phyloP scores from a whole-genome alignment of 768 basidiomycete species.

The Lactarius sp. region DNA sequence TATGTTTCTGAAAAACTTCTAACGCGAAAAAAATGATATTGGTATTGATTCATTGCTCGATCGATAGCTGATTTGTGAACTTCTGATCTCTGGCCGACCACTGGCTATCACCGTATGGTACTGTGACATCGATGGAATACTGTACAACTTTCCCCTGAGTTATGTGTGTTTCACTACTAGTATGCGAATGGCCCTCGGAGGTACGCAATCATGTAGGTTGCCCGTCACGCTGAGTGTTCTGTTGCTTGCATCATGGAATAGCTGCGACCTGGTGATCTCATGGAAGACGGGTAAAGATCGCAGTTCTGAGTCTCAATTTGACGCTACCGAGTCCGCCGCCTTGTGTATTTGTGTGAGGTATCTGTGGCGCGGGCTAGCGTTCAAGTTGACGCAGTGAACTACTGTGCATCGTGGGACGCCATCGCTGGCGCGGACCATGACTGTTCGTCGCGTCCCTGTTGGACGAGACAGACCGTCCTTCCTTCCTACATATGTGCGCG shows the following conservation, averaged over 20 bases:
- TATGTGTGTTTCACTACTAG: not conserved
- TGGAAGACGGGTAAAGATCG: too few relatives aligned
- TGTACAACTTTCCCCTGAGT: not conserved
- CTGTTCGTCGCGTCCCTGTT: not conserved
- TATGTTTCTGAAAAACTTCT: conserved; percentile 39
- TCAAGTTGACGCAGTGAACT: too few relatives aligned
- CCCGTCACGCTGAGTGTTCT: too few relatives aligned
- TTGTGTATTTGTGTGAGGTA: too few relatives aligned
- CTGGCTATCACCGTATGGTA: not conserved
- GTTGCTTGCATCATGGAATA: too few relatives aligned
- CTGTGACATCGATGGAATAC: not conserved
- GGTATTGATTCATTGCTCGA: not conserved
- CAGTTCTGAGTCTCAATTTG: too few relatives aligned
- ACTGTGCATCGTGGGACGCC: too few relatives aligned
- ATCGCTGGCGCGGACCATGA: too few relatives aligned
- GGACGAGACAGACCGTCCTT: not conserved
- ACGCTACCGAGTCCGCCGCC: too few relatives aligned
- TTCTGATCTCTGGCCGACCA: not conserved
- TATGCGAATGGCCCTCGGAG: not conserved
- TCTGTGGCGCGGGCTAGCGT: too few relatives aligned
- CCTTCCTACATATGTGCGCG: not conserved
- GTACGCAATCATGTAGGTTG: too few relatives aligned
- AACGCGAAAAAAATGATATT: not conserved
- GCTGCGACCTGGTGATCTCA: too few relatives aligned
- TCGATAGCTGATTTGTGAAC: not conserved